Base-by-base conservation (phyloP, 306 rosid genomes). In the Prunus davidiana region DNA sequence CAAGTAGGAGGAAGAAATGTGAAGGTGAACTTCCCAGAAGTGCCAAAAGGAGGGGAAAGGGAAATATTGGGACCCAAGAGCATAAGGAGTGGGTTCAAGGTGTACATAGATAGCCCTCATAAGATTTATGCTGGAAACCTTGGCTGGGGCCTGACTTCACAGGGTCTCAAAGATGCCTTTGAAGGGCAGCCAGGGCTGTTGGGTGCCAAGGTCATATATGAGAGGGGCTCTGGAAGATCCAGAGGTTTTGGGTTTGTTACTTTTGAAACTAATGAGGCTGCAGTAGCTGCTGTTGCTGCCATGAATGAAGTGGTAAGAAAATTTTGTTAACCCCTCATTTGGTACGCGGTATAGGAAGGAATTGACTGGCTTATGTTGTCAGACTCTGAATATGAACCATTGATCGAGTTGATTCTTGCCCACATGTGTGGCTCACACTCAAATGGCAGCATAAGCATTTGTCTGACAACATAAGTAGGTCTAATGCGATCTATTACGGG, bases 111-210 rank as follows among this genome's bases (percentile, higher is more conserved):
- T 78, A 90, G 97, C 73, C 97, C 99, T 81, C 85, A 95, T 77
- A 92, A 90, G 82, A 78, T 95, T 67, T 92, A 92, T 80, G 97
- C 96, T 8, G 99, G 99, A 70, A 95, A 95, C 82, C 99, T 95
- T 75, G 89, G 92, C 16, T 95, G 97, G 99, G 72, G 86, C 25
- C 74, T 95, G 57, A 89, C 88, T 74, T 90, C 99, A 45, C 84
- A 87, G 85, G 87, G 82, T 76, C 96, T 95, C 19, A 83, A 80
- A 79, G 97, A 90, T 41, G 97, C 91, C 67, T 92, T 95, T 81
- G 96, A 83, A 71, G 82, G 60, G 28, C 97, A 83, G 83, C 97
- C 86, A 19, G 97, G 99, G 61, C 6, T 92, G 52, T 76, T 95
- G 90, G 79, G 97, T 75, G 97, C 99, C 73, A 92, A 89, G 79